Percentiles rank a stretch among this genome's conserved stretches.
phyloP scores from a whole-genome alignment of 2,329 filamentous ascomycete genomes.

The Fusarium oligoseptatum region DNA sequence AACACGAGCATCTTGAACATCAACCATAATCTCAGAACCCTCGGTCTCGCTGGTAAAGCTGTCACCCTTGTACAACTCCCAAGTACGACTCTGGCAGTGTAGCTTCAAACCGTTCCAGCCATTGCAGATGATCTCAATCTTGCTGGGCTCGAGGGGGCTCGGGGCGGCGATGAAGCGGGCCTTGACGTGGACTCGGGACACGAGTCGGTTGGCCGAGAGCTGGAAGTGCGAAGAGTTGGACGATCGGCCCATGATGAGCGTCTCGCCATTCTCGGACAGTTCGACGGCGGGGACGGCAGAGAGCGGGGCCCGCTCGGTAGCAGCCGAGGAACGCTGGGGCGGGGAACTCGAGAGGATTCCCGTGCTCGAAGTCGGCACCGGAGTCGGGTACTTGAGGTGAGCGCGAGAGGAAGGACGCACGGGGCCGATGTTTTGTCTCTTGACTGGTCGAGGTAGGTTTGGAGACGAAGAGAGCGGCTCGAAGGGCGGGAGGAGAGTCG shows the following conservation, averaged over 20 bases:
- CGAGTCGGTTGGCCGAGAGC: constrained; percentile 89
- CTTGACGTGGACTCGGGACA: constrained; percentile 93
- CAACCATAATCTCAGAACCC: constrained; percentile 90
- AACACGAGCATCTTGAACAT: constrained; percentile 93
- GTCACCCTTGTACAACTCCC: constrained; percentile 89
- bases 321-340: constrained; percentile 68
- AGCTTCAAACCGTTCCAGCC: constrained; percentile 97
- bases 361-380: constrained; percentile 92
- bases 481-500: constrained; percentile 82
- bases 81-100: constrained; percentile 89
- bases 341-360: constrained; percentile 91
- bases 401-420: constrained; percentile 50
- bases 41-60: constrained; percentile 92
- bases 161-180: constrained; percentile 83
- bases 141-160: constrained; percentile 77
- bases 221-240: constrained; percentile 97
- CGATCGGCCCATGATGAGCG: constrained; percentile 89
- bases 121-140: constrained; percentile 89
- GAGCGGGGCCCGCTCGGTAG: constrained; percentile 86
- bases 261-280: constrained; percentile 84
- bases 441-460: constrained; percentile 75
- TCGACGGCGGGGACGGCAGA: constrained; percentile 85
- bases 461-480: constrained; percentile 85
- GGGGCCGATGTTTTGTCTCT: constrained; percentile 70
- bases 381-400: constrained; percentile 86